phyloP scores from a whole-genome alignment of 495 filamentous ascomycete genomes.

The Talaromyces trachyspermus region DNA sequence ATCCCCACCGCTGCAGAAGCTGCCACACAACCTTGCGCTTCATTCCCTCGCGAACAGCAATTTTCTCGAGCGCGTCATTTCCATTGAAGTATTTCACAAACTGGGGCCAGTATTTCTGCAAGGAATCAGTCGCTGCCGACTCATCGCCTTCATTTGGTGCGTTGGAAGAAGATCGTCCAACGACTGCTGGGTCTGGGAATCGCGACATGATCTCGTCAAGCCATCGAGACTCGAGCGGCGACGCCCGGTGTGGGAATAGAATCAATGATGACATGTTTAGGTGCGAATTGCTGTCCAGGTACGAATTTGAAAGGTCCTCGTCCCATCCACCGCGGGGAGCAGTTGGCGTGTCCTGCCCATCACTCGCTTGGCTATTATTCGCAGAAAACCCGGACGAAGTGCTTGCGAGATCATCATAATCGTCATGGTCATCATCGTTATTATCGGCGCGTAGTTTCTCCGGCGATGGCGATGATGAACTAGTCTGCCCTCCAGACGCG shows the following conservation, averaged over 20 bases:
- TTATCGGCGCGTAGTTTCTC: background rate
- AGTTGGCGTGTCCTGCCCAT: constrained; percentile 32
- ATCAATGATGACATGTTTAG: constrained; percentile 40
- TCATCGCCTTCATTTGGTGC: constrained; percentile 32
- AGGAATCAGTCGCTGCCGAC: constrained; percentile 45
- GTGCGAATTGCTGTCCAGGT: constrained; percentile 31
- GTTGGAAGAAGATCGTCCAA: constrained; percentile 19
- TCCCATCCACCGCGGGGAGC: constrained; percentile 22
- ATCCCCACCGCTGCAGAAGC: constrained; percentile 40
- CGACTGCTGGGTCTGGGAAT: constrained; percentile 35
- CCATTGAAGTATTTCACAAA: constrained; percentile 83
- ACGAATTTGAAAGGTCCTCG: constrained; percentile 26
- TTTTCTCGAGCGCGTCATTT: constrained; percentile 76
- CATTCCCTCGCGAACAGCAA: constrained; percentile 70
- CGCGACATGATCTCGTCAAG: constrained; percentile 61
- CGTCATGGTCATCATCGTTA: constrained; percentile 14
- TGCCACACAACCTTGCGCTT: constrained; percentile 77
- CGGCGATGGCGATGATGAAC: constrained; percentile 8
- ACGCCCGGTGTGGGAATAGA: constrained; percentile 46
- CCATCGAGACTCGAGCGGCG: constrained; percentile 60
- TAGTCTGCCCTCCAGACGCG: constrained; percentile 18
- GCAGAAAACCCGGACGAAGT: constrained; percentile 39
- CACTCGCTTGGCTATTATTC: constrained; percentile 31
- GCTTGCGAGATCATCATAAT: constrained; percentile 19
- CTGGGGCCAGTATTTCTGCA: constrained; percentile 44